Evolutionary conservation across 768 basidiomycete genomes (phyloP), one percentile per base, ranked within the genome.

Genomic region (Boletus insuetus): DNA sequence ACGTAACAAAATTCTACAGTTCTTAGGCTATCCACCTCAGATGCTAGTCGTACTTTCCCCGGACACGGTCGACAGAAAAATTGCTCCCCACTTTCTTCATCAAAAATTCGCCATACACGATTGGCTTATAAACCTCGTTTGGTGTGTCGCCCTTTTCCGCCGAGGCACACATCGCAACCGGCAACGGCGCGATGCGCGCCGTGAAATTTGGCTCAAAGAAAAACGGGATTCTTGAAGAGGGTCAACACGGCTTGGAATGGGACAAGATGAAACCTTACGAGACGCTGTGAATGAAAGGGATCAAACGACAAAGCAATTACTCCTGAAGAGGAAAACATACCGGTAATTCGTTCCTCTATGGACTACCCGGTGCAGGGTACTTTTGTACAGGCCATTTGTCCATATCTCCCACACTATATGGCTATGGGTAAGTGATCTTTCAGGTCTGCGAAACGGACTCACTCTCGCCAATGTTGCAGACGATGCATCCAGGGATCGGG

Each of bases 381-480:
- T 89, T 53, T 78, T 82, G 75, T 96, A 97, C 46, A 95, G 69
- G 0, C 94, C 94, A 58, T 87, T 84, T 6, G 89, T 86, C 93
- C 93, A 96, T 44, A 86, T 79, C 77, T 94, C 89, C 89, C 92
- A 94, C 92, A 94, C 88, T 90, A 58, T 40, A 42, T 12, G 16
- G 42, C n/a, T 13, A 8, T 38, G 19, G 7, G 53, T 60, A 17
- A 64, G 45, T 34, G 12, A 20, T 32, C 45, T 26, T 19, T 40
- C 26, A 39, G 37, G 13, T 17, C 31, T 35, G 35, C 20, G 26
- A 40, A 49, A 38, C 4, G 11, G 31, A 73, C 86, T 67, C 55
- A 90, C 93, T 96, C 77, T 92, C 89, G 22, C 94, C 94, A 39
- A 97, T 86, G 63, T 97, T 97, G 69, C 91, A 93, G 19, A 97